A percentile compares a stretch with the other conserved stretches of the same genome.
Conservation (phyloP, 495 filamentous ascomycete genomes). For the Lepidopterella palustris region DNA sequence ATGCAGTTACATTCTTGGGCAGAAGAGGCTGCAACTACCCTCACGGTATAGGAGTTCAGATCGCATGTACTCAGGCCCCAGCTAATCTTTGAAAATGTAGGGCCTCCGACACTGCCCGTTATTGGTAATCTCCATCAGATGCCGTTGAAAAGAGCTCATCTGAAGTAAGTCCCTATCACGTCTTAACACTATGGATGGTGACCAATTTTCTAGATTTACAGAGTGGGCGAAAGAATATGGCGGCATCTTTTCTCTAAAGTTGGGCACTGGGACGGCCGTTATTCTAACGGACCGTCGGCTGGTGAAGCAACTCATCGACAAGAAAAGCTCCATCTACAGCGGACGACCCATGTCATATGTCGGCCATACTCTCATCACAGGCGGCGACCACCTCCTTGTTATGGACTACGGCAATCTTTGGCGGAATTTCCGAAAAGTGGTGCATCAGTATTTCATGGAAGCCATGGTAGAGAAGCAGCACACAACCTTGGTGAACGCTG, state of each 20-base stretch:
- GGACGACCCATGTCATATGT: slow-evolving; percentile 44
- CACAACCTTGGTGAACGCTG: slow-evolving; percentile 41
- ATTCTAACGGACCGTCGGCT: slow-evolving; percentile 39
- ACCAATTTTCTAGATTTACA: slow-evolving; percentile 33
- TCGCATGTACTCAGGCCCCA: not conserved
- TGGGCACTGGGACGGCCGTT: slow-evolving; percentile 34
- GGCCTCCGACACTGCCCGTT: slow-evolving; percentile 40
- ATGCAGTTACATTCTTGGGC: not conserved
- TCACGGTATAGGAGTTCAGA: not conserved
- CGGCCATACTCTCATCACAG: slow-evolving; percentile 36
- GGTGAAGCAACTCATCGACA: slow-evolving; percentile 43
- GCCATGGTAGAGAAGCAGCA: slow-evolving; percentile 37
- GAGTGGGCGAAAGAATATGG: slow-evolving; percentile 45
- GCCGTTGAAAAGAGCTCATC: slow-evolving; percentile 31
- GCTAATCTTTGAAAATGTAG: slow-evolving; percentile 16
- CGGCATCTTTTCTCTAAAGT: slow-evolving; percentile 41
- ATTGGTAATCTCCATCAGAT: slow-evolving; percentile 42
- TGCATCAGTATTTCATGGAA: slow-evolving; percentile 35
- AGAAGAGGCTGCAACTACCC: not conserved
- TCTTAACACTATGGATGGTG: not conserved
- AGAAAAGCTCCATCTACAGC: slow-evolving; percentile 41
- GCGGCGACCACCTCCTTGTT: slow-evolving; percentile 41
- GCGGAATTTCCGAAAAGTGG: slow-evolving; percentile 39
- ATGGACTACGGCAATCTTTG: slow-evolving; percentile 41
- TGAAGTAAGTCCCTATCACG: slow-evolving; percentile 22